Conservation (phyloP, 2,329 filamentous ascomycete species). For the Colletotrichum simmondsii region DNA sequence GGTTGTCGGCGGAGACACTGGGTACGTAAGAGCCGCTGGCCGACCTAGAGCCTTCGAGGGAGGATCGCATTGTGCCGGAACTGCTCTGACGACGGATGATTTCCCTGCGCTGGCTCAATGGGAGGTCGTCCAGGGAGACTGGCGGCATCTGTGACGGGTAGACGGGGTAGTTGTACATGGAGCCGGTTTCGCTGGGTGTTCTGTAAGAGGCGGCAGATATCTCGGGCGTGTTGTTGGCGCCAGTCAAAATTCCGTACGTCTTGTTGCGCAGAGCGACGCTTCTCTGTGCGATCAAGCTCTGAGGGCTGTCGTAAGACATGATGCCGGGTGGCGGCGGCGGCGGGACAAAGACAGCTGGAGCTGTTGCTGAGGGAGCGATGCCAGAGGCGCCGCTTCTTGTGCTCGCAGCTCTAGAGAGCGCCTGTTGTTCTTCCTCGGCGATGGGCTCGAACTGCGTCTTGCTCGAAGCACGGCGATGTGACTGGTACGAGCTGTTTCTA, state of each 20-base stretch:
- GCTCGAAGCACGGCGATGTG: constrained; percentile 31
- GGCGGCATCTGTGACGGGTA: constrained; percentile 30
- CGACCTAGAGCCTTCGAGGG: constrained; percentile 19
- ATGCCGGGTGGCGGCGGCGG: constrained; percentile 50
- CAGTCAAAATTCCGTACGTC: constrained; percentile 54
- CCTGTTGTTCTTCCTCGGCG: constrained; percentile 5
- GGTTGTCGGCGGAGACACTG: constrained; percentile 42
- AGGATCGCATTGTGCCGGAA: constrained; percentile 42
- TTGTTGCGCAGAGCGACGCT: constrained; percentile 65
- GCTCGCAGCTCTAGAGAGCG: neutral
- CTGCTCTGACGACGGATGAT: constrained; percentile 66
- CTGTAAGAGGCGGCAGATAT: constrained; percentile 37
- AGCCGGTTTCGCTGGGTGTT: constrained; percentile 54
- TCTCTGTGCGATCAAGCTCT: constrained; percentile 66
- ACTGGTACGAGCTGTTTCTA: constrained; percentile 29
- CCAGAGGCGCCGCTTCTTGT: constrained; percentile 27
- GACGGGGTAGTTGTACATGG: constrained; percentile 49
- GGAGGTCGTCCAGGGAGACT: constrained; percentile 71
- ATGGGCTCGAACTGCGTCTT: constrained; percentile 27
- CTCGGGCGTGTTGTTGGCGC: constrained; percentile 39
- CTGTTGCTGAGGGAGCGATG: constrained; percentile 37
- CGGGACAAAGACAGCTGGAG: constrained; percentile 2
- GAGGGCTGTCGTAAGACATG: constrained; percentile 61
- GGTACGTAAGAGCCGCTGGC: constrained; percentile 5
- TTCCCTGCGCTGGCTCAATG: constrained; percentile 74